Percentiles rank a stretch among this genome's conserved stretches.
Conservation (phyloP, 2,329 filamentous ascomycete genomes). For the Diaporthe batatas region DNA sequence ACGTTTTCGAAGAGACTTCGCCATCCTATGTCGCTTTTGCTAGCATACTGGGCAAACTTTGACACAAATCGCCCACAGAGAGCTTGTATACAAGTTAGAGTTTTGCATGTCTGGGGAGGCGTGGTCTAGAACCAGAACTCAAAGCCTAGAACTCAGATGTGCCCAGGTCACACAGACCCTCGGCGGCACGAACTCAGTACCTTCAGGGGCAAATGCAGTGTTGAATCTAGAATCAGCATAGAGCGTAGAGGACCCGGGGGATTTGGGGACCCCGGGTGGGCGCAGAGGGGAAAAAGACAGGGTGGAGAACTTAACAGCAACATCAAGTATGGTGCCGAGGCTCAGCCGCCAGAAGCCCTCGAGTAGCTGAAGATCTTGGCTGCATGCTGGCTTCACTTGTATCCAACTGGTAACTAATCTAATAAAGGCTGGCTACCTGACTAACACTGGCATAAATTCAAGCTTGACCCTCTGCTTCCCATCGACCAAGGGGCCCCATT, state of each 20-base stretch:
- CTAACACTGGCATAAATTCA: not conserved
- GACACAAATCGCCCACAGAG: not conserved
- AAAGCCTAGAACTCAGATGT: not conserved
- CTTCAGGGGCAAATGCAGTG: not conserved
- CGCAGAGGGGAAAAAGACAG: not conserved
- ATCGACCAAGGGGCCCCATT: not conserved
- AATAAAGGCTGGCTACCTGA: not conserved
- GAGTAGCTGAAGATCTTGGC: not conserved
- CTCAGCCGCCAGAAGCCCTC: not conserved
- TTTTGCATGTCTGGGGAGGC: not conserved
- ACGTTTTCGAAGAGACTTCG: not conserved
- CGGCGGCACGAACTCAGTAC: not conserved
- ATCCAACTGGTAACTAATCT: too few species aligned
- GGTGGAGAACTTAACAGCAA: conserved; percentile 2
- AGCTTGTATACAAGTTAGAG: not conserved
- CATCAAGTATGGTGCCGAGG: not conserved
- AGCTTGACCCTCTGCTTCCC: not conserved
- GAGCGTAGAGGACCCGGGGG: not conserved
- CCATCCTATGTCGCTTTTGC: not conserved
- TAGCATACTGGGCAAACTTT: not conserved
- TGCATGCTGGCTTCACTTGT: not conserved
- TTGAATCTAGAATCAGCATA: not conserved
- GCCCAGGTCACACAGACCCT: not conserved
- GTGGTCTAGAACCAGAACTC: not conserved
- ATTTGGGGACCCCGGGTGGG: not conserved